Evolutionary conservation across 2,329 filamentous ascomycete species (phyloP), one percentile per base, ranked within the genome.

Genomic region (Coniochaeta sp.): DNA sequence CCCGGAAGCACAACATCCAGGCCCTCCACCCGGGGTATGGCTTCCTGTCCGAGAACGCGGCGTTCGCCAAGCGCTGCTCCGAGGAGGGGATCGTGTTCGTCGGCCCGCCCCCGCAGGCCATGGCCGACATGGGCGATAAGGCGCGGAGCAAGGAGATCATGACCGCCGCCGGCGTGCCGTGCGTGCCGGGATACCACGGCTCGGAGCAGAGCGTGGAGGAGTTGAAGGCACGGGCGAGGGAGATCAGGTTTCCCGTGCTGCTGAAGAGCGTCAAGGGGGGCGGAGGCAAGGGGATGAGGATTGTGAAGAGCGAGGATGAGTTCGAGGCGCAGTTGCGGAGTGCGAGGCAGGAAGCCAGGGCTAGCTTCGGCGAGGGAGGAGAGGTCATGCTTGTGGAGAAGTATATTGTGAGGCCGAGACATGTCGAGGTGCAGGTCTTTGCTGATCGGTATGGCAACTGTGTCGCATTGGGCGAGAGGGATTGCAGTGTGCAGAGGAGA

Each of bases 11-110:
- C 69, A 89, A 89, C 50, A 97, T 96, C 69, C 86, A 93, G 71
- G 93, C 91, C 5, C 88, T 99, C 66, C 95, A 99, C 74, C 95
- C 95, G 0, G 95, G 95, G 26, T 99, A 99, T 77, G 95, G 95
- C 50, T 99, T 96, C 70, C 77, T 98, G 65, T 96, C 90, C 63
- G 95, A 99, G 77, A 99, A 99, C 74, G 88, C 93, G 8, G 85
- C 81, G 6, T 99, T 99, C 72, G 95, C 95, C 3, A 86, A 87
- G 68, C 88, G 90, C 71, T 98, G 93, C 72, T 89, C 90, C 67
- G 87, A 95, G 67, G 93, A 93, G 52, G 95, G 95, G 12, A 83
- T 99, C 64, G 88, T 93, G 60, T 99, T 99, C 72, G 96, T 99
- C 68, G 95, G 95, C 0, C 95, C 95, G 1, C 92, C 95, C 3